phyloP scores from a whole-genome alignment of 2,329 filamentous ascomycete species.

The Botrytis porri region DNA sequence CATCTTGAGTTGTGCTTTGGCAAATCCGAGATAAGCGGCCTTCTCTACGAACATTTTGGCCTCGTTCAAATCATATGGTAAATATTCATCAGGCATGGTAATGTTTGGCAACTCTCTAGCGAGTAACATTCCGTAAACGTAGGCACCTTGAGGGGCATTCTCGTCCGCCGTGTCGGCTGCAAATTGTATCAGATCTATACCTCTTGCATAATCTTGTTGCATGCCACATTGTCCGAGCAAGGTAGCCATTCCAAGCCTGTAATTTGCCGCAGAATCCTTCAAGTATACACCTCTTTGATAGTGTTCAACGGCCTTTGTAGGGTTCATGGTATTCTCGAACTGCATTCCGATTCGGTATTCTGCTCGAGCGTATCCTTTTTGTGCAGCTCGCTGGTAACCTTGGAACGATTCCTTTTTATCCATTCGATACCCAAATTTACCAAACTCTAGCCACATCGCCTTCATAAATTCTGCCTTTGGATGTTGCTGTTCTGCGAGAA shows the following conservation, averaged over 20 bases:
- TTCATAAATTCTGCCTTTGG: slow-evolving; percentile 92
- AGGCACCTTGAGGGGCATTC: slow-evolving; percentile 94
- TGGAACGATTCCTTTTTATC: slow-evolving; percentile 94
- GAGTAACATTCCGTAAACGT: slow-evolving; percentile 92
- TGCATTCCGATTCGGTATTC: slow-evolving; percentile 99
- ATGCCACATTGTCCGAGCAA: slow-evolving; percentile 91
- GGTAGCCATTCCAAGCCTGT: slow-evolving; percentile 96
- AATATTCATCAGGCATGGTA: slow-evolving; percentile 66
- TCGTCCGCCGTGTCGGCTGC: slow-evolving; percentile 89
- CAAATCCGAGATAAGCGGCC: slow-evolving; percentile 91
- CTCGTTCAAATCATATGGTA: slow-evolving; percentile 68
- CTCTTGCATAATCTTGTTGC: slow-evolving; percentile 72
- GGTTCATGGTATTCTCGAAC: slow-evolving; percentile 92
- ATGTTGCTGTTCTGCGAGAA: slow-evolving; percentile 86
- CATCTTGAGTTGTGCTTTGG: slow-evolving; percentile 97
- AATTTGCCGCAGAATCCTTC: slow-evolving; percentile 81
- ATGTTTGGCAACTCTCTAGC: slow-evolving; percentile 91
- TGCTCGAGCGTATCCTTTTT: slow-evolving; percentile 80
- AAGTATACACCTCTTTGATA: slow-evolving; percentile 78
- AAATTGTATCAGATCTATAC: slow-evolving; percentile 76
- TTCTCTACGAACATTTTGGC: slow-evolving; percentile 92
- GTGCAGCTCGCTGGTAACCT: slow-evolving; percentile 81
- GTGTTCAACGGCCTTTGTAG: slow-evolving; percentile 84
- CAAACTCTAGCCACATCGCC: slow-evolving; percentile 97
- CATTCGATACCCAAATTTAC: slow-evolving; percentile 83